phyloP scores from a whole-genome alignment of 2,329 filamentous ascomycete genomes.

The Calonectria hawksworthii region DNA sequence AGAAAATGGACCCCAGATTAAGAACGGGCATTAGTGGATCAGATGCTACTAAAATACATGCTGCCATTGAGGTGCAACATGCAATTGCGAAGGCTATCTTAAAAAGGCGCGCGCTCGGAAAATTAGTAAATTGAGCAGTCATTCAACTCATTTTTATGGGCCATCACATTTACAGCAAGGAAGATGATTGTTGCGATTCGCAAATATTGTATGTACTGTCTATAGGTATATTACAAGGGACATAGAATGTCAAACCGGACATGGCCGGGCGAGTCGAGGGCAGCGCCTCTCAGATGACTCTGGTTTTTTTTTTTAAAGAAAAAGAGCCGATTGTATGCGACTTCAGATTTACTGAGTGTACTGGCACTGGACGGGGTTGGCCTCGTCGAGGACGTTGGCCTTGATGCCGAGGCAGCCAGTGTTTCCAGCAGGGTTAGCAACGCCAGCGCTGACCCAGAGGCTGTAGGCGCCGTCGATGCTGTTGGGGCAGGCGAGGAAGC shows the following conservation, averaged over 20 bases:
- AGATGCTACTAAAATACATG: too few relatives aligned
- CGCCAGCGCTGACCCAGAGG: slow-evolving; percentile 53
- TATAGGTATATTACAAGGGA: neutral
- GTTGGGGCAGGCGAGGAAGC: slow-evolving; percentile 67
- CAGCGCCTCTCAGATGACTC: neutral
- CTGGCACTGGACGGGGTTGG: slow-evolving; percentile 51
- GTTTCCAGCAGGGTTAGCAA: slow-evolving; percentile 52
- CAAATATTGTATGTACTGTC: neutral
- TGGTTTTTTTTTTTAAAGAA: neutral
- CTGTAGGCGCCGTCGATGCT: slow-evolving; percentile 57
- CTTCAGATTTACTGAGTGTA: slow-evolving; percentile 46
- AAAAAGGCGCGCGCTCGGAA: neutral
- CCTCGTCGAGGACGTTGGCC: slow-evolving; percentile 45
- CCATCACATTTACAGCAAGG: neutral
- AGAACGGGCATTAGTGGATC: too few relatives aligned
- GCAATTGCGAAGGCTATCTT: neutral
- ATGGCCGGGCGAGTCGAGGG: neutral
- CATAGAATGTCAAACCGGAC: neutral
- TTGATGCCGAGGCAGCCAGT: slow-evolving; percentile 54
- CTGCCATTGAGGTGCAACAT: too few relatives aligned
- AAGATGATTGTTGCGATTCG: neutral
- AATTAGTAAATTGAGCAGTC: neutral
- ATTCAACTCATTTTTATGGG: neutral
- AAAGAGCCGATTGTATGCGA: neutral
- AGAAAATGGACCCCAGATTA: too few relatives aligned